phyloP scores from a whole-genome alignment of 345 rosid genomes.

The Eucalyptus caleyi region DNA sequence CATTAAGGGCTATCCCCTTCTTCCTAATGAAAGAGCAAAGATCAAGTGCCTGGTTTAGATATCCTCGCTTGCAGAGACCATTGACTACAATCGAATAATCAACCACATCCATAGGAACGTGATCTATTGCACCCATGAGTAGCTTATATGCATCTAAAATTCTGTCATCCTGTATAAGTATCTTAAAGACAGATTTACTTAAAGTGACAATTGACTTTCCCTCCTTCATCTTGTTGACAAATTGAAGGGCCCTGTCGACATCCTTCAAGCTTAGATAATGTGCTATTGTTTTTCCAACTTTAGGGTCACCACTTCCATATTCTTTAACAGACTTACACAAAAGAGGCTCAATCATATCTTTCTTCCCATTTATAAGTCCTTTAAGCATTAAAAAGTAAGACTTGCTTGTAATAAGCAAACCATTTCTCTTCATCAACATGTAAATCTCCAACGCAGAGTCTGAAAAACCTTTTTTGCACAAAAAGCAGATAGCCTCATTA shows the following conservation, averaged over 20 bases:
- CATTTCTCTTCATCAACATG: conserved; percentile 33
- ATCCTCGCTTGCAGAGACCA: conserved; percentile 71
- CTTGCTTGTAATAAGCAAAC: conserved; percentile 10
- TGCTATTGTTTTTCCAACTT: conserved; percentile 20
- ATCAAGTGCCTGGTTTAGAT: conserved; percentile 44
- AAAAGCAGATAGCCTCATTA: conserved; percentile 32
- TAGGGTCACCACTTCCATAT: conserved; percentile 29
- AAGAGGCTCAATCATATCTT: conserved; percentile 13
- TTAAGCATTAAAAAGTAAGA: conserved; percentile 23
- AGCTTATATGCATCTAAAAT: conserved; percentile 55
- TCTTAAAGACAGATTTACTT: conserved; percentile 26
- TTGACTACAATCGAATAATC: conserved; percentile 46
- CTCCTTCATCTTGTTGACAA: conserved; percentile 24
- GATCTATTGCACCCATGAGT: conserved; percentile 23
- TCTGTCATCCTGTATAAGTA: conserved; percentile 34
- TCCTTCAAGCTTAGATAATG: conserved; percentile 33
- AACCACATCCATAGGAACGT: conserved; percentile 43
- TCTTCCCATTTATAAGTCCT: conserved; percentile 19
- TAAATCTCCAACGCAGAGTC: conserved; percentile 31
- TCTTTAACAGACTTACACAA: conserved; percentile 28
- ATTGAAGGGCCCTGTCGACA: conserved; percentile 9
- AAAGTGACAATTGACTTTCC: conserved; percentile 6
- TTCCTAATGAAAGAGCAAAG: conserved; percentile 45
- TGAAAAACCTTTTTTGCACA: conserved; percentile 43
- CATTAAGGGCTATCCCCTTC: conserved; percentile 38